These are phyloP conservation scores for Fusarium acutatum DNA, from an alignment of 2,329 filamentous ascomycete genomes.

Conservation along the genomic window DNA sequence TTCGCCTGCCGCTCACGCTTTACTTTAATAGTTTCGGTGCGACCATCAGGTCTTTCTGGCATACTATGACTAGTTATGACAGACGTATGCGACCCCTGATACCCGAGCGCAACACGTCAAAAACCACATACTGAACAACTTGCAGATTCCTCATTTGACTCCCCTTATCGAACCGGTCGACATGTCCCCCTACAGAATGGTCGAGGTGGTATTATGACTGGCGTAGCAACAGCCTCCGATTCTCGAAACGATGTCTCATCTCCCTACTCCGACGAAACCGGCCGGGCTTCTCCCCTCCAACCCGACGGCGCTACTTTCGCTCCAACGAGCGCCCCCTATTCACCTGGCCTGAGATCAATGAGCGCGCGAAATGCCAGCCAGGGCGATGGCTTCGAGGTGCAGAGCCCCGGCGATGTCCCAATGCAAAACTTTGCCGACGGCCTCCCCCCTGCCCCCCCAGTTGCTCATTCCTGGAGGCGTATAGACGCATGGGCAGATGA, in stretches of 20 bases:
- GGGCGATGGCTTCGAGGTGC: constrained; percentile 73
- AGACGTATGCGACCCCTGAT: constrained; percentile 60
- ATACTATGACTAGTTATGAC: constrained; percentile 81
- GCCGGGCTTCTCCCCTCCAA: constrained; percentile 59
- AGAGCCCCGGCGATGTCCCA: constrained; percentile 83
- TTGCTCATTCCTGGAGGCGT: constrained; percentile 89
- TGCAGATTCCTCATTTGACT: constrained; percentile 89
- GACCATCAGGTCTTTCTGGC: constrained; percentile 92
- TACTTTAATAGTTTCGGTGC: constrained; percentile 64
- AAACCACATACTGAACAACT: constrained; percentile 26
- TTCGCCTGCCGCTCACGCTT: constrained; percentile 24
- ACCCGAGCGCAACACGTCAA: neutral
- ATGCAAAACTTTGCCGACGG: constrained; percentile 97
- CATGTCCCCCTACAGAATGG: constrained; percentile 89
- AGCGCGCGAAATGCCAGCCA: constrained; percentile 72
- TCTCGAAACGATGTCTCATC: constrained; percentile 85
- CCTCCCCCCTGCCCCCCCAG: constrained; percentile 86
- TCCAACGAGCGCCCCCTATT: constrained; percentile 78
- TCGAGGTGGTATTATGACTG: constrained; percentile 83
- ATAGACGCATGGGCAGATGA: constrained; percentile 95
- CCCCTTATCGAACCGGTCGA: constrained; percentile 88
- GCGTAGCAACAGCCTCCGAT: constrained; percentile 87
- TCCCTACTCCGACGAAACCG: constrained; percentile 78
- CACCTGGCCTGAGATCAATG: constrained; percentile 86
- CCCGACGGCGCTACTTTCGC: constrained; percentile 46